Evolutionary conservation across 164 flowering plant genomes (phyloP).

Genomic region (Stephania yunnanensis): DNA sequence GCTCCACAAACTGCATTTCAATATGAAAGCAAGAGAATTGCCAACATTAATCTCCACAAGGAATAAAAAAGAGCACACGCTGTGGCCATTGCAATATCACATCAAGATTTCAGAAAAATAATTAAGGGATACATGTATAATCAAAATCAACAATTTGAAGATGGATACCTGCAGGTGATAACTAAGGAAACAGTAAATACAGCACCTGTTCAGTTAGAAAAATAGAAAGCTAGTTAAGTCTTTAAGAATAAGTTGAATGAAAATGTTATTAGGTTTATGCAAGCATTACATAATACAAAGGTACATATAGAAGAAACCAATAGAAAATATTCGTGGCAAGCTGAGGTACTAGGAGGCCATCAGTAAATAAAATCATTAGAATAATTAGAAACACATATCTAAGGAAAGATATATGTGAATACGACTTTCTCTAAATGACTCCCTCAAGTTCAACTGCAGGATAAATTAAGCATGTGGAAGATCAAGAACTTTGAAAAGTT

Average conservation of each 20-base stretch:
- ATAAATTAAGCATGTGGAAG: neutral
- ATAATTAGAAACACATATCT: too few species aligned
- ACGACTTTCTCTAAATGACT: too few species aligned
- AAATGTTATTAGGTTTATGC: neutral
- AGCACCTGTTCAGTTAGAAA: conserved; percentile 50
- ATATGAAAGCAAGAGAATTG: conserved; percentile 5
- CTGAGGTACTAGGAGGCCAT: too few species aligned
- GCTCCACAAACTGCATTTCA: conserved; percentile 65
- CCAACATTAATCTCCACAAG: neutral
- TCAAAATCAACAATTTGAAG: conserved; percentile 16
- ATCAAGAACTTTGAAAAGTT: neutral
- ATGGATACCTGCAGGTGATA: conserved; percentile 81
- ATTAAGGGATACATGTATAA: neutral
- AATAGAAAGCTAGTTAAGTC: neutral
- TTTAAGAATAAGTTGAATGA: neutral
- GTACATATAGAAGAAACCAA: too few species aligned
- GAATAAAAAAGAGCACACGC: neutral
- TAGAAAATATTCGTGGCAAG: too few species aligned
- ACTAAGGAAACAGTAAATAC: conserved; percentile 80
- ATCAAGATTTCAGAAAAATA: too few species aligned
- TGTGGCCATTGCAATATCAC: too few species aligned
- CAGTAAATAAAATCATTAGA: too few species aligned
- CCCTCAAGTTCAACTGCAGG: too few species aligned
- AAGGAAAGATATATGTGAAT: too few species aligned
- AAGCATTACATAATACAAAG: too few species aligned